A percentile compares a stretch with the other conserved stretches of the same genome.
Conservation (phyloP, 2,329 filamentous ascomycete genomes). For the Penicillium corylophilum region DNA sequence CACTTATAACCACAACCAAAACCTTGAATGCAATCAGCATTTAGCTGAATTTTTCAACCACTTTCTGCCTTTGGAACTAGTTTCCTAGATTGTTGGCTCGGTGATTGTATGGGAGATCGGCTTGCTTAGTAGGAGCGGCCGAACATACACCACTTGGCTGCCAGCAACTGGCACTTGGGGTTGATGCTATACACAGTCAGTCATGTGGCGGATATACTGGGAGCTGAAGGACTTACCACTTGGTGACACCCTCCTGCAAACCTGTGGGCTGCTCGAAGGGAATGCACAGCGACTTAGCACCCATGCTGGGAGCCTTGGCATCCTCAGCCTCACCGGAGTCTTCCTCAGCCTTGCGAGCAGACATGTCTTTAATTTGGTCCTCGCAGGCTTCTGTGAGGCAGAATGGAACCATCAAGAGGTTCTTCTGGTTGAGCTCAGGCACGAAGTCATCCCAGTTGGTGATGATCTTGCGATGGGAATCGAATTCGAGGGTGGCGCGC, state of each 20-base stretch:
- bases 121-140: constrained; percentile 55
- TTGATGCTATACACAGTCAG: too few species aligned
- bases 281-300: constrained; percentile 74
- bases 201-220: constrained; percentile 70
- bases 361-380: constrained; percentile 91
- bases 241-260: constrained; percentile 75
- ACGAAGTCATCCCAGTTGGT: constrained; percentile 90
- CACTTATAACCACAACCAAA: constrained; percentile 1
- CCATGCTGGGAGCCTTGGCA: constrained; percentile 71
- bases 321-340: constrained; percentile 69
- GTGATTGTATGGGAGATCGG: background rate
- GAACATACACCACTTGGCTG: constrained; percentile 90
- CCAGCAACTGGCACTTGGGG: constrained; percentile 42
- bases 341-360: constrained; percentile 66
- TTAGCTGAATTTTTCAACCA: background rate
- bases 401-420: constrained; percentile 87
- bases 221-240: constrained; percentile 94
- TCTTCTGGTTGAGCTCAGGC: constrained; percentile 85
- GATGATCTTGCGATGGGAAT: constrained; percentile 75
- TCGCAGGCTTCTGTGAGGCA: constrained; percentile 84
- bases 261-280: constrained; percentile 84
- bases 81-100: background rate
- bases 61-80: background rate
- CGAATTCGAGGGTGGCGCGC: constrained; percentile 75
- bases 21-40: background rate